A percentile compares a stretch with the other conserved stretches of the same genome.
Conservation (phyloP, 768 basidiomycete genomes). For the Auricularia sp. region DNA sequence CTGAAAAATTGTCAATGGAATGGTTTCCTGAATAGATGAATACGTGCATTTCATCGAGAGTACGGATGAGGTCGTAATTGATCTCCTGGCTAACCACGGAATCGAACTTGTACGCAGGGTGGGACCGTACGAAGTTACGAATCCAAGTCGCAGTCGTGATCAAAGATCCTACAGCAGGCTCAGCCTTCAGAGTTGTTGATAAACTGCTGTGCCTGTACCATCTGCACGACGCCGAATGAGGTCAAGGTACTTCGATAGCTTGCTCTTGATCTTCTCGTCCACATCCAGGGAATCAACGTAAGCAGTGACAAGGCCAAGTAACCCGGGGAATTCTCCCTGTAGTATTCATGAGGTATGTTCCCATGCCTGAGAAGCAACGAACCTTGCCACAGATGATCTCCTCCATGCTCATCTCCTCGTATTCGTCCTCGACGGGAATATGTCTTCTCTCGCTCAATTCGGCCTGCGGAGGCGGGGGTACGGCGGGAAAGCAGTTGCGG, state of each 20-base stretch:
- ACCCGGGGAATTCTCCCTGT: conserved; percentile 66
- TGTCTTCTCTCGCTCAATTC: conserved; percentile 12
- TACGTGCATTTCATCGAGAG: conserved; percentile 85
- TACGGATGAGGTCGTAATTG: conserved; percentile 85
- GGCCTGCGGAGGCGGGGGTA: conserved; percentile 43
- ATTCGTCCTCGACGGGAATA: conserved; percentile 64
- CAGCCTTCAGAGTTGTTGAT: background rate
- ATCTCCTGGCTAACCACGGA: conserved; percentile 87
- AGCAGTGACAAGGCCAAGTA: conserved; percentile 68
- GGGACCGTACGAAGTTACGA: conserved; percentile 78
- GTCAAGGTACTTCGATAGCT: conserved; percentile 69
- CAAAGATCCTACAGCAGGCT: conserved; percentile 46
- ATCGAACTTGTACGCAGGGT: conserved; percentile 86
- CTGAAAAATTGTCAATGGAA: conserved; percentile 24
- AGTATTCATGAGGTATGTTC: background rate
- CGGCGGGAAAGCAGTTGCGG: conserved; percentile 60
- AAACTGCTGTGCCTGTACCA: conserved; percentile 37
- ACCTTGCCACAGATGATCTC: conserved; percentile 96
- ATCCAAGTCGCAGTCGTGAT: conserved; percentile 90
- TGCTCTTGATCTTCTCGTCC: conserved; percentile 42
- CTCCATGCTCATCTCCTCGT: conserved; percentile 83
- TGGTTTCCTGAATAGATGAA: background rate
- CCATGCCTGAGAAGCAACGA: conserved; percentile 5
- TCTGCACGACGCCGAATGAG: conserved; percentile 68
- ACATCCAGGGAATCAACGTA: conserved; percentile 85